Evolutionary conservation across 352 stramenopile genomes (phyloP).

Genomic region (Phytophthora hybrid): DNA sequence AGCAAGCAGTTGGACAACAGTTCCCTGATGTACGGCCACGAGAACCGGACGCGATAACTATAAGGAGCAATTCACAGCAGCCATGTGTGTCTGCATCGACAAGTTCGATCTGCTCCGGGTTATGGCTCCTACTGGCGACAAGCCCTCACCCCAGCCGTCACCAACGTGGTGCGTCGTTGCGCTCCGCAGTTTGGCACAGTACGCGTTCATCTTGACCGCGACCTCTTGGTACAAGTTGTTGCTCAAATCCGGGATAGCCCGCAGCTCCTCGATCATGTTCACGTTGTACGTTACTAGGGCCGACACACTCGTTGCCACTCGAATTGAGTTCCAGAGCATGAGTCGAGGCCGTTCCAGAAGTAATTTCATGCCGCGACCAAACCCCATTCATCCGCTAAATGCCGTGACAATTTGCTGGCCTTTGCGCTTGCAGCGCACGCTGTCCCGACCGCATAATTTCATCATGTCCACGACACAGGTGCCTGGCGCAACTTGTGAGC

Average conservation of each 20-base stretch:
- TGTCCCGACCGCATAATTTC: constrained; percentile 34
- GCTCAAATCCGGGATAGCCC: no score
- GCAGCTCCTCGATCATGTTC: no score
- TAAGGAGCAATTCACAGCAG: no score
- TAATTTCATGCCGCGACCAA: background rate
- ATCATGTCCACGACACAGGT: constrained; percentile 25
- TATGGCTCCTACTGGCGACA: background rate
- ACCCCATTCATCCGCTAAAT: constrained; percentile 11
- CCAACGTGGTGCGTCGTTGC: background rate
- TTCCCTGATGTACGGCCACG: no score
- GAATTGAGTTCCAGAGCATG: no score
- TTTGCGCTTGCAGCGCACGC: constrained; percentile 30
- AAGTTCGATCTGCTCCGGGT: background rate
- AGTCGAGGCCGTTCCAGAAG: no score
- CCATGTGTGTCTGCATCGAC: background rate
- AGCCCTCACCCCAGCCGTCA: background rate
- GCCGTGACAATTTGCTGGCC: constrained; percentile 18
- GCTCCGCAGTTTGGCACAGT: background rate
- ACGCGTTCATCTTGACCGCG: no score
- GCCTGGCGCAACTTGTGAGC: background rate
- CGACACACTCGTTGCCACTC: no score
- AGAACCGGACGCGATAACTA: no score
- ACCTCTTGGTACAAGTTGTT: no score
- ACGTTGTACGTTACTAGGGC: no score
- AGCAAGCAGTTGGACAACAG: background rate